Evolutionary conservation across 441 rosid genomes (phyloP).

Genomic region (Gossypium laxum): DNA sequence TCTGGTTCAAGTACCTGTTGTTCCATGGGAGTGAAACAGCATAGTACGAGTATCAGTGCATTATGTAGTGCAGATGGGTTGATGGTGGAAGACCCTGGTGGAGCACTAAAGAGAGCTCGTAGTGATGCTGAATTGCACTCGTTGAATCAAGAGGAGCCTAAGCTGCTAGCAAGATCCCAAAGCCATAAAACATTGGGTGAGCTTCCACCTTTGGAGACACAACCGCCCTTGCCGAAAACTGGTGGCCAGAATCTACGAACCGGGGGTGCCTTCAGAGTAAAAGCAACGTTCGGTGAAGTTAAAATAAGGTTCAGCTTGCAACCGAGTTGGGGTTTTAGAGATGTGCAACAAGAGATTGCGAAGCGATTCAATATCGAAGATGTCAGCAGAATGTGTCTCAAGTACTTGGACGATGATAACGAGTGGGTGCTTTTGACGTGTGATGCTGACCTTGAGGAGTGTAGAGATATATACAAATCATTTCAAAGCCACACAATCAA

Average conservation of each 20-base stretch:
- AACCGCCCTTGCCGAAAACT: conserved; percentile 29
- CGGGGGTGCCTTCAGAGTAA: conserved; percentile 29
- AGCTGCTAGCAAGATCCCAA: conserved; percentile 43
- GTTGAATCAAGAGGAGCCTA: conserved; percentile 39
- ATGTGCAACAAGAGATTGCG: conserved; percentile 58
- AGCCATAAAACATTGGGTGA: conserved; percentile 49
- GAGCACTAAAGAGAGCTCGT: conserved; percentile 39
- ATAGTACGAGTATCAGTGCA: conserved; percentile 16
- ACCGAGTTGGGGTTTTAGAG: conserved; percentile 42
- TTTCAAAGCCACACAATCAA: conserved; percentile 43
- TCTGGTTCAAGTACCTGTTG: conserved; percentile 52
- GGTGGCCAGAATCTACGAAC: conserved; percentile 13
- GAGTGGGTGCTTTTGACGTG: conserved; percentile 94
- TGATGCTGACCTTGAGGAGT: conserved; percentile 85
- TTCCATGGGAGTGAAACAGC: conserved; percentile 43
- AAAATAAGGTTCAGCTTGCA: conserved; percentile 57
- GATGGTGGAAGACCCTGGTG: conserved; percentile 27
- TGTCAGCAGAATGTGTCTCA: conserved; percentile 40
- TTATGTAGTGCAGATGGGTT: conserved; percentile 21
- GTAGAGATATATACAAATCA: conserved; percentile 53
- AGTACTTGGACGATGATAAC: conserved; percentile 72
- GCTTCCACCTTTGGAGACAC: conserved; percentile 29
- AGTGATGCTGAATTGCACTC: conserved; percentile 46
- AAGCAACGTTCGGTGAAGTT: conserved; percentile 52
- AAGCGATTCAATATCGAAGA: conserved; percentile 50